Base-by-base conservation (phyloP, 352 stramenopile genomes). In the Phytophthora cryptogea region DNA sequence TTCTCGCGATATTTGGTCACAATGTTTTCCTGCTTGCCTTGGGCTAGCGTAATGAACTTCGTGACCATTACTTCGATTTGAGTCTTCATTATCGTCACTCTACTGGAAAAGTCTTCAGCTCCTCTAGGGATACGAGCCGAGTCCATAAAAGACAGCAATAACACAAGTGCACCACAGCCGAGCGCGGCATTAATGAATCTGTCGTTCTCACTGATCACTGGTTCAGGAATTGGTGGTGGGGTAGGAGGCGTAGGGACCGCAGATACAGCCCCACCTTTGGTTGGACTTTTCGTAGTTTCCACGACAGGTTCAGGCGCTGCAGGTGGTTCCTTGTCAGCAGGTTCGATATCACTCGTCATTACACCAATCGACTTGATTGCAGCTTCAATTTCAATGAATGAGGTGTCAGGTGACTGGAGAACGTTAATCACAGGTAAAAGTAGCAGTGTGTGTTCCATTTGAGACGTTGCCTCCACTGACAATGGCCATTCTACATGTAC, bases 331-430 rank as follows among this genome's bases (percentile, higher is more conserved):
- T 61, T 50, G 8, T 63, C 49, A 6, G 11, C 10, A 37, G 13
- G 27, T 4, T 68, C 51, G 10, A 58, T 31, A 45, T 76, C 60
- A 16, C 46, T 59, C 13, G 70, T 74, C 43, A 86, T 63, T 2
- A 70, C 48, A 5, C 49, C 27, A 2, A 83, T 50, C 0, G 65
- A 68, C 13, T 40, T 54, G 9, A 83, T 37, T 11, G 74, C 74
- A 43, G 76, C 76, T 62, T 83, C 63, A 32, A 86, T 66, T 53
- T 86, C 68, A 8, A 50, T 66, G 39, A 86, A 83, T 4, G 64
- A 77, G 6, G 76, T 80, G 10, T 56, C 26, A 0, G 58, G 50
- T 8, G 63, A 66, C 45, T 77, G 62, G 8, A 86, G 69, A 0
- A 86, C 71, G 0, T 52, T 59, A 14, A 83, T 33, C 16, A 86